Evolutionary conservation across 768 basidiomycete genomes (phyloP), one percentile per base, ranked within the genome.

Genomic region (Rubroboletus pulcherrimus): DNA sequence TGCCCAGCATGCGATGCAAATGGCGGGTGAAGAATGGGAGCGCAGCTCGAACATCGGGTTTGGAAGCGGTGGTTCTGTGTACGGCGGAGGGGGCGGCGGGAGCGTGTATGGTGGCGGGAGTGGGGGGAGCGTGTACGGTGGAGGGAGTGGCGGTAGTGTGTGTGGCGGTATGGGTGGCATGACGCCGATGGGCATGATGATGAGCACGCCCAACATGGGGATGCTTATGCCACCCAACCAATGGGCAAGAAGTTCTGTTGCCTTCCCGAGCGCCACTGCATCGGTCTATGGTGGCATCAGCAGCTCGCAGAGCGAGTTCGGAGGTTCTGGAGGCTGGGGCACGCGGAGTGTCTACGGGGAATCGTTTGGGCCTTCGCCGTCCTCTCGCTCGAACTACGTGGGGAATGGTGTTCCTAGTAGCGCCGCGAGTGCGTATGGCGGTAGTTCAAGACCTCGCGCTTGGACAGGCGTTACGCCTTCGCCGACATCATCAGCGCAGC

Each of bases 21-120:
- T 85, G 8, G 92, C 92, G n/a, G 90, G 81, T 19, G 92, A 93
- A 33, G 91, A 93, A 66, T 94, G 92, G 92, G 92, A 94, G 66
- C 84, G 91, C 34, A 80, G 83, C 7, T 91, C 89, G 51, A 81
- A 75, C 37, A 59, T 79, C 30, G 75, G 82, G 17, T 75, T 73
- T 57, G 74, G 75, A 15, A 63, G 69, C 7, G 67, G 66, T 39
- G 75, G 73, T 26, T 71, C 72, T 40, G 69, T 67, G 31, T 73
- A 72, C 44, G 70, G 71, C n/a, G 69, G 71, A 9, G 68, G 69
- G 30, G 73, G 72, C 38, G 72, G 77, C 2, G 76, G 77, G 37
- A 79, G 78, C 58, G 77, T 79, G 46, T 81, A 79, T 63, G 78
- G 79, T 4, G 78, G 77, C 0, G 66, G 65, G 8, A 55, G 59